Percentiles rank a stretch among this genome's conserved stretches.
phyloP scores from a whole-genome alignment of 176 grass and related monocot genomes.

The Bromus sterilis region DNA sequence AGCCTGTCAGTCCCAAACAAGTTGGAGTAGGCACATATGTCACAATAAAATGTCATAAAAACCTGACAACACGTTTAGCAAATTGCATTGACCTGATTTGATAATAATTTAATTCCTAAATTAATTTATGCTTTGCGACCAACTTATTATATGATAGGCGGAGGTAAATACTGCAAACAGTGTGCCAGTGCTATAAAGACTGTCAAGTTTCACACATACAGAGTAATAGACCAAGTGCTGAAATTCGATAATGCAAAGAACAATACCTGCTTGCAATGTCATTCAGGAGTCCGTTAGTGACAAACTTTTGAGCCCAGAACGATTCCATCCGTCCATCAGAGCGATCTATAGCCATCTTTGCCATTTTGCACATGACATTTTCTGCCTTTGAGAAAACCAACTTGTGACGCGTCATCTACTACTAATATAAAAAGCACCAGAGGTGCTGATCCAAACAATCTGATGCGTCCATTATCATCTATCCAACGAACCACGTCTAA shows the following conservation, averaged over 20 bases:
- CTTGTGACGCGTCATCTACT: constrained; percentile 16
- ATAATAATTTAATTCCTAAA: not conserved
- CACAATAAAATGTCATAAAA: not conserved
- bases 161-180: not conserved
- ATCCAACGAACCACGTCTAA: too few species aligned
- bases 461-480: too few species aligned
- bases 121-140: not conserved
- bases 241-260: not conserved
- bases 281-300: constrained; percentile 10
- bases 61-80: not conserved
- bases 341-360: constrained; percentile 13
- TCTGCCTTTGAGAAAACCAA: constrained; percentile 3
- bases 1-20: too few species aligned
- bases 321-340: constrained; percentile 11
- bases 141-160: not conserved
- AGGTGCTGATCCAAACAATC: too few species aligned
- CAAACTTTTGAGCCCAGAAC: constrained; percentile 27
- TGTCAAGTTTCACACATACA: not conserved
- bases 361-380: not conserved
- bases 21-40: too few species aligned
- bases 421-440: too few species aligned
- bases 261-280: constrained; percentile 17
- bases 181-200: not conserved
- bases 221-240: not conserved
- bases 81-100: not conserved